phyloP scores from a whole-genome alignment of 345 rosid species.

The Eucalyptus tenuipes region DNA sequence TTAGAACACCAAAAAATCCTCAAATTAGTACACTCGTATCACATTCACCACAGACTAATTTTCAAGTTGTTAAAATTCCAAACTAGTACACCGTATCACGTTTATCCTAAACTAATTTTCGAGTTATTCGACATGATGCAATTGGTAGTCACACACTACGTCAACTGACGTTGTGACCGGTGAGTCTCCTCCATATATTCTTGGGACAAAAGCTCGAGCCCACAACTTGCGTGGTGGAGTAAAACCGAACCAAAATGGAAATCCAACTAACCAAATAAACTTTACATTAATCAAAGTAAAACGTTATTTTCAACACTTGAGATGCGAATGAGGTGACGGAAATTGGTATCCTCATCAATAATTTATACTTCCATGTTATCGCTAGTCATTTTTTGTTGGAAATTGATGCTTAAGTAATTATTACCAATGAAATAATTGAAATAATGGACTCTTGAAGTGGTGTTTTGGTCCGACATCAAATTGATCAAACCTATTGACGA shows the following conservation, averaged over 20 bases:
- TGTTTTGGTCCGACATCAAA: background rate
- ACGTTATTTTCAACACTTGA: background rate
- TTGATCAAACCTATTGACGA: background rate
- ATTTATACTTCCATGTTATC: background rate
- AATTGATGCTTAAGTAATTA: background rate
- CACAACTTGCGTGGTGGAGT: background rate
- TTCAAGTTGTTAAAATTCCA: background rate
- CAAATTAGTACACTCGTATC: background rate
- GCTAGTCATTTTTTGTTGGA: background rate
- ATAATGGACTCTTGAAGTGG: background rate
- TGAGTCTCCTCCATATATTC: background rate
- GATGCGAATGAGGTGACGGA: background rate
- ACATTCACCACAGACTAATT: background rate
- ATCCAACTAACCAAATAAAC: background rate
- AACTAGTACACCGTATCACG: background rate
- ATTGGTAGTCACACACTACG: background rate
- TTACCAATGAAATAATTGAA: background rate
- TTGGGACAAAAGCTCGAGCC: background rate
- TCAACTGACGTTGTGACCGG: background rate
- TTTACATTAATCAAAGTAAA: background rate
- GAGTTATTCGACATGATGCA: background rate
- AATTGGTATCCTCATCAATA: background rate
- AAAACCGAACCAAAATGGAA: background rate
- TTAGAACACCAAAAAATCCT: background rate
- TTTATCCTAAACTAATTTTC: background rate